Percentiles rank a stretch among this genome's conserved stretches.
Evolutionary conservation across 2,329 filamentous ascomycete genomes (phyloP).

Genomic region (Rasamsonia emersonii): DNA sequence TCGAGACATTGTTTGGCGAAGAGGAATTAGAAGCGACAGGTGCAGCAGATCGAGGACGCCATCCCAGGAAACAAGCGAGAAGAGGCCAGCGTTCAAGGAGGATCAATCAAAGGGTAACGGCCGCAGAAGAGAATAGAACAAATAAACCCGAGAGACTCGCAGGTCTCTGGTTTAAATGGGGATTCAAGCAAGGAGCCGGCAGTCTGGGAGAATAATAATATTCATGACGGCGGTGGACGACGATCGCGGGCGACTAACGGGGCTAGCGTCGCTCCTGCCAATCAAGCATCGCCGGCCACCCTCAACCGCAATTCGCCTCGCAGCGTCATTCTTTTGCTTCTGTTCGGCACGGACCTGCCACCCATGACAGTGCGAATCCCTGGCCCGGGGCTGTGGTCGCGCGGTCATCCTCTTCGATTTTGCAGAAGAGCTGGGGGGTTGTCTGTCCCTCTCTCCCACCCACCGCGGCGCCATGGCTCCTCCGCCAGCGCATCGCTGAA

Average conservation of each 20-base stretch:
- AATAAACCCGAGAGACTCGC: too few relatives aligned
- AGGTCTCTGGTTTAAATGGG: too few relatives aligned
- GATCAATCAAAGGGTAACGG: slow-evolving; percentile 1
- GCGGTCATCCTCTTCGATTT: slow-evolving; percentile 11
- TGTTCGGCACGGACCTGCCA: not conserved
- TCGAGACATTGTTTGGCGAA: slow-evolving; percentile 23
- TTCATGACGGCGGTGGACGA: too few relatives aligned
- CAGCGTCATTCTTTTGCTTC: too few relatives aligned
- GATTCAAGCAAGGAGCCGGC: too few relatives aligned
- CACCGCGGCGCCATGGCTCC: slow-evolving; percentile 16
- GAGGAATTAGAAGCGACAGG: too few relatives aligned
- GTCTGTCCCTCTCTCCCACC: slow-evolving; percentile 8
- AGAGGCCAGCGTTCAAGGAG: too few relatives aligned
- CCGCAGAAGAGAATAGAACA: slow-evolving; percentile 1
- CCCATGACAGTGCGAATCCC: slow-evolving; percentile 15
- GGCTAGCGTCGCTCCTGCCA: too few relatives aligned
- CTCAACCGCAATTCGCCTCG: too few relatives aligned
- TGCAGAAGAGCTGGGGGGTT: slow-evolving; percentile 10
- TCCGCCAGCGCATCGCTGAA: slow-evolving; percentile 14
- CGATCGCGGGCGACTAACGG: too few relatives aligned
- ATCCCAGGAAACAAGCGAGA: slow-evolving; percentile 8
- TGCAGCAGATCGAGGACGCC: slow-evolving; percentile 5
- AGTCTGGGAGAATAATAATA: too few relatives aligned
- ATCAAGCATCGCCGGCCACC: too few relatives aligned
- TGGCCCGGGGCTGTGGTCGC: slow-evolving; percentile 9